Evolutionary conservation across 116 monocot species (phyloP).

Genomic region (Trichopus zeylanicus): DNA sequence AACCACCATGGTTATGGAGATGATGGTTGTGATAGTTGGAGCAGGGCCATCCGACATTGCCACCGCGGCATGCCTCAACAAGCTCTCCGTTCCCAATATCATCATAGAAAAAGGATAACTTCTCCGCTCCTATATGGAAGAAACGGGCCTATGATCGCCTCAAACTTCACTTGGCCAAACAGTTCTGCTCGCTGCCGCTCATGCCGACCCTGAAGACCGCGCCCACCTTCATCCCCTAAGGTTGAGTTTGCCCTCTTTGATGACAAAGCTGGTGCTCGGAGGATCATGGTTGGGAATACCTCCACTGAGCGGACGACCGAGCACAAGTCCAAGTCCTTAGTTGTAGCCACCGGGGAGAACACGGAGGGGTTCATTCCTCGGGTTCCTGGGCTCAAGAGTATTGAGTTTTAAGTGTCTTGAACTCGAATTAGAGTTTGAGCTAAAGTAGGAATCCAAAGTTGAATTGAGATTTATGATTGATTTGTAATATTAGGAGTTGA

Average conservation of each 20-base stretch:
- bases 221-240: conserved; percentile 30
- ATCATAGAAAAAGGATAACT: conserved; percentile 22
- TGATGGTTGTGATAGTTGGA: conserved; percentile 5
- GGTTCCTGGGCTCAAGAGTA: background rate
- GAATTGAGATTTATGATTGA: too few species aligned
- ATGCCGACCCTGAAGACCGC: conserved; percentile 8
- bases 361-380: background rate
- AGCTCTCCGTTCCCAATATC: conserved; percentile 10
- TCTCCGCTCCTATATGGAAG: conserved; percentile 21
- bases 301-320: background rate
- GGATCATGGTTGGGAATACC: background rate
- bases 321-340: background rate
- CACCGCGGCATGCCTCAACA: conserved; percentile 19
- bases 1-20: background rate
- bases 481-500: too few species aligned
- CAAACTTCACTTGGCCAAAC: conserved; percentile 29
- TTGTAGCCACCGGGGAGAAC: conserved; percentile 1
- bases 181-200: conserved; percentile 24
- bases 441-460: too few species aligned
- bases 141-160: conserved; percentile 20
- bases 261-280: background rate
- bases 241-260: background rate
- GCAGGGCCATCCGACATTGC: conserved; percentile 16
- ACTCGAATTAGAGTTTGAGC: too few species aligned
- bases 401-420: too few species aligned